Conservation (phyloP, 2,329 filamentous ascomycete genomes). For the Celoporthe dispersa region DNA sequence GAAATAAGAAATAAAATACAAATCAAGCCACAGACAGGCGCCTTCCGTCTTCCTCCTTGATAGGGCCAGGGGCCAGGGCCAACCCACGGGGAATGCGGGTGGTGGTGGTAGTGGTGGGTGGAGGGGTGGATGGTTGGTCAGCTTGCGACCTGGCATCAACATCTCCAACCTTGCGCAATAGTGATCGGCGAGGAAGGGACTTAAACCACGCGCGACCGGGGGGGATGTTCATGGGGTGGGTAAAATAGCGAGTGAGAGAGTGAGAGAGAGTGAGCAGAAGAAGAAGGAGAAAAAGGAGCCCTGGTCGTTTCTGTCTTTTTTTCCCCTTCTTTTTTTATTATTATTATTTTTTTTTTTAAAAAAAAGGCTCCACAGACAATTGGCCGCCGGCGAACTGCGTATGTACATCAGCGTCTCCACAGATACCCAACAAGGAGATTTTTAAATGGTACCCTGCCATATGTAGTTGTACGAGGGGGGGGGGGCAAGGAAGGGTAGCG, state of each 20-base stretch:
- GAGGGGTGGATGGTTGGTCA: neutral
- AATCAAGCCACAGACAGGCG: neutral
- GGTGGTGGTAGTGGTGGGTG: neutral
- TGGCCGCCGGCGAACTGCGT: neutral
- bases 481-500: neutral
- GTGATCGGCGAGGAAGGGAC: neutral
- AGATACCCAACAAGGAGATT: neutral
- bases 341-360: no score
- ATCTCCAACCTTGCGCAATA: neutral
- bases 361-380: neutral
- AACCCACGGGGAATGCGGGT: neutral
- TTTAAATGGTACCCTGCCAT: neutral
- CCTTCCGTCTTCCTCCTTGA: neutral
- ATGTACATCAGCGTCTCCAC: neutral
- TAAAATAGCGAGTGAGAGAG: neutral
- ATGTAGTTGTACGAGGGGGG: neutral
- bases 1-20: neutral
- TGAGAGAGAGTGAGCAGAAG: neutral
- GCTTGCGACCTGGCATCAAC: conserved; percentile 4
- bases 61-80: neutral
- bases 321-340: no score
- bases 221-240: no score
- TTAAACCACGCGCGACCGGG: neutral
- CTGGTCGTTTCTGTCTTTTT: neutral
- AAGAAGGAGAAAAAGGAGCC: neutral